Conservation (phyloP, 2,329 filamentous ascomycete genomes). For the Cladobotryum protrusum region DNA sequence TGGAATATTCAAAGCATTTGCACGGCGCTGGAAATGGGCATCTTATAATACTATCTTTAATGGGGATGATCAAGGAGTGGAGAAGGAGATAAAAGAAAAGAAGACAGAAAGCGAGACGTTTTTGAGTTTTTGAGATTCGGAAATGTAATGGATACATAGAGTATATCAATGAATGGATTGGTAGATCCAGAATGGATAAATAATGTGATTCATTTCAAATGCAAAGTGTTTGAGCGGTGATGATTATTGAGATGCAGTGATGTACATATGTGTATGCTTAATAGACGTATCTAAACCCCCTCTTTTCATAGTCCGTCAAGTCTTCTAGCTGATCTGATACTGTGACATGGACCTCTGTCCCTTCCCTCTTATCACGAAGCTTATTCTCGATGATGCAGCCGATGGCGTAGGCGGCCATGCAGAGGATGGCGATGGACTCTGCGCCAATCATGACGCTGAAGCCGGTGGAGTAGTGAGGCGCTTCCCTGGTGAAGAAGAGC, state of each 20-base stretch:
- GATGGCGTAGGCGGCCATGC: constrained; percentile 37
- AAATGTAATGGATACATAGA: neutral
- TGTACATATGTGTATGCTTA: constrained; percentile 9
- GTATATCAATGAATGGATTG: neutral
- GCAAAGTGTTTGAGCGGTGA: no score
- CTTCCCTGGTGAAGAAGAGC: constrained; percentile 51
- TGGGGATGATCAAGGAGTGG: neutral
- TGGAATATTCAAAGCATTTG: neutral
- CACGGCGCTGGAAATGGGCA: neutral
- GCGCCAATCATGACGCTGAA: constrained; percentile 56
- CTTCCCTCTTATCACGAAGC: constrained; percentile 36
- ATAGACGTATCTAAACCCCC: constrained; percentile 47
- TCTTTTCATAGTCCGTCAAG: constrained; percentile 50
- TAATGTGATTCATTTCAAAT: no score
- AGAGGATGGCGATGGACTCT: neutral
- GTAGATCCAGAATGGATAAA: no score
- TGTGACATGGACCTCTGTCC: constrained; percentile 3
- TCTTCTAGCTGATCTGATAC: constrained; percentile 26
- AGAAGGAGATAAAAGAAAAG: neutral
- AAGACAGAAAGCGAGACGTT: neutral
- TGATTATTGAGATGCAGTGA: no score
- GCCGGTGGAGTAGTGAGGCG: constrained; percentile 54
- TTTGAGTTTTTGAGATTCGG: neutral
- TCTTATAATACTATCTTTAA: neutral
- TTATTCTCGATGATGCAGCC: constrained; percentile 46